A percentile compares a stretch with the other conserved stretches of the same genome.
phyloP scores from a whole-genome alignment of 768 basidiomycete genomes.

The Suillus americanus region DNA sequence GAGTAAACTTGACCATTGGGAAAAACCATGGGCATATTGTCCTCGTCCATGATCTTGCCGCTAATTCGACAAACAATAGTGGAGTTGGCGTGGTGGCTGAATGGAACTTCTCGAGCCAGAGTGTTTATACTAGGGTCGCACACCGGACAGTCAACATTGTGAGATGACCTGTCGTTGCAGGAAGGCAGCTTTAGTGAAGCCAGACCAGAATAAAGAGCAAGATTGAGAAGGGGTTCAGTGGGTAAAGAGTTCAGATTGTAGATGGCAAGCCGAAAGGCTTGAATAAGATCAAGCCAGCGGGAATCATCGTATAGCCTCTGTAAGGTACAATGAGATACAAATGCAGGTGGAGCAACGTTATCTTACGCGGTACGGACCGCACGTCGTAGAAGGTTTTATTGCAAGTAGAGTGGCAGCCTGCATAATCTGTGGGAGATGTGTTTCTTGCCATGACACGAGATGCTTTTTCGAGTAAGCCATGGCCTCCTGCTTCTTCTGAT shows the following conservation, averaged over 20 bases:
- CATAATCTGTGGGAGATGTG: conserved; percentile 74
- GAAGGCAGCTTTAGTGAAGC: conserved; percentile 87
- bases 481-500: conserved; percentile 65
- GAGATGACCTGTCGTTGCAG: conserved; percentile 63
- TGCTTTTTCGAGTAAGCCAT: conserved; percentile 84
- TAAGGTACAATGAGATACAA: conserved; percentile 9
- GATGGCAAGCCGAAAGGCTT: conserved; percentile 82
- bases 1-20: conserved; percentile 93
- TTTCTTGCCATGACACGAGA: conserved; percentile 78
- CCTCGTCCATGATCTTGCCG: conserved; percentile 93
- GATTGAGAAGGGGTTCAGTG: conserved; percentile 80
- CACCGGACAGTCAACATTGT: conserved; percentile 88
- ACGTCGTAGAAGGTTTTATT: conserved; percentile 67
- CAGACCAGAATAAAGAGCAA: conserved; percentile 89
- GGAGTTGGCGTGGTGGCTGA: conserved; percentile 92
- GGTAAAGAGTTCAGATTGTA: conserved; percentile 88
- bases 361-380: conserved; percentile 76
- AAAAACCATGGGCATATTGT: conserved; percentile 91
- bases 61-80: conserved; percentile 91
- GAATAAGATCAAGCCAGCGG: conserved; percentile 75
- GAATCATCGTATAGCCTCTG: conserved; percentile 81
- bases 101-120: conserved; percentile 84
- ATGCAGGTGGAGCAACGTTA: conserved; percentile 6
- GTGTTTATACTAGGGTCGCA: conserved; percentile 77
- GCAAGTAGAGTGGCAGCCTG: conserved; percentile 78